phyloP scores from a whole-genome alignment of 371 early-diverging fungal genomes.

The Mortierella polycephala region DNA sequence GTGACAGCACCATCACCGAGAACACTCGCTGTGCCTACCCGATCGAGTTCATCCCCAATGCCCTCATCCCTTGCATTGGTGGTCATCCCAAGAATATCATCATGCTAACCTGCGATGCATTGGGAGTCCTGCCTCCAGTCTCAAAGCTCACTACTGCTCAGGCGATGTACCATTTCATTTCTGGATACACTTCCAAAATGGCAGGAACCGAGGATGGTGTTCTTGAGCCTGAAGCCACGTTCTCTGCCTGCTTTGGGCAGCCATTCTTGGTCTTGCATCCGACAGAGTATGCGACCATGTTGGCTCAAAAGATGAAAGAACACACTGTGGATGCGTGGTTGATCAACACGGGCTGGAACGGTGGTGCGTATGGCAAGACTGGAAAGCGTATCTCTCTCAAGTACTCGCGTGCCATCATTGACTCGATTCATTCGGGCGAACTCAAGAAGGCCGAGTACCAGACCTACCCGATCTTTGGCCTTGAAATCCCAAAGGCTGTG shows the following conservation, averaged over 20 bases:
- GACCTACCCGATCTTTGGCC: slow-evolving; percentile 85
- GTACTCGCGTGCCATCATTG: slow-evolving; percentile 97
- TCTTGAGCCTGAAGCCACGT: slow-evolving; percentile 93
- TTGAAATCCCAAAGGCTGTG: slow-evolving; percentile 82
- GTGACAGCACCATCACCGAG: slow-evolving; percentile 86
- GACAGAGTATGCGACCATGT: slow-evolving; percentile 94
- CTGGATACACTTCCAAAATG: slow-evolving; percentile 91
- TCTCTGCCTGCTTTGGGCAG: slow-evolving; percentile 96
- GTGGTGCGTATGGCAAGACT: slow-evolving; percentile 86
- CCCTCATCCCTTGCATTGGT: slow-evolving; percentile 94
- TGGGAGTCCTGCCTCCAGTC: slow-evolving; percentile 96
- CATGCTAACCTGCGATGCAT: slow-evolving; percentile 96
- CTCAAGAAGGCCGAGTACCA: slow-evolving; percentile 84
- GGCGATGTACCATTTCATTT: slow-evolving; percentile 98
- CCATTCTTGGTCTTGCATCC: slow-evolving; percentile 98
- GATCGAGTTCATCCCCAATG: slow-evolving; percentile 95
- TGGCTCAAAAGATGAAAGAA: slow-evolving; percentile 91
- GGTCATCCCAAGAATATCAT: slow-evolving; percentile 96
- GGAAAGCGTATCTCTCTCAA: slow-evolving; percentile 96
- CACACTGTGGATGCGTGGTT: slow-evolving; percentile 95
- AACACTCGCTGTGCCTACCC: slow-evolving; percentile 98
- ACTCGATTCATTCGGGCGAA: slow-evolving; percentile 94
- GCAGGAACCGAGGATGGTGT: slow-evolving; percentile 98
- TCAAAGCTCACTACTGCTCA: slow-evolving; percentile 91
- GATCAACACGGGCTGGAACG: slow-evolving; percentile 98